Evolutionary conservation across 805 yeast genomes (phyloP).

Genomic region (Candida pini): DNA sequence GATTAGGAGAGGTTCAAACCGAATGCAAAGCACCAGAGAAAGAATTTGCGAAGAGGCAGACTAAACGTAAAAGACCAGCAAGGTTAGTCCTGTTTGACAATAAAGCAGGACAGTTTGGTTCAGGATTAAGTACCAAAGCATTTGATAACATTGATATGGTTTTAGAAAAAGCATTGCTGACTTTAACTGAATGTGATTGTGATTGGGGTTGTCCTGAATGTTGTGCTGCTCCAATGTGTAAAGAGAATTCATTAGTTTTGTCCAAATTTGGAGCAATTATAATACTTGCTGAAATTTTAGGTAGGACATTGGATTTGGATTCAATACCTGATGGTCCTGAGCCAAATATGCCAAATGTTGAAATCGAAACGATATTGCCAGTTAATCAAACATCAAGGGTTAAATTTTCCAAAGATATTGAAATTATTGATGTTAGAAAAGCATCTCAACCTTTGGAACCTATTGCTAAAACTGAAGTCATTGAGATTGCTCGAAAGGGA

Average conservation of each 20-base stretch:
- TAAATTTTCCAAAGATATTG: conserved; percentile 57
- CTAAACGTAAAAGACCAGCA: conserved; percentile 76
- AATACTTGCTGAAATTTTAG: conserved; percentile 57
- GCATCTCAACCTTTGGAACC: conserved; percentile 16
- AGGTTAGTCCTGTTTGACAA: conserved; percentile 80
- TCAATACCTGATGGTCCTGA: conserved; percentile 68
- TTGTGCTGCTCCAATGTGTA: conserved; percentile 77
- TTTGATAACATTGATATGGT: conserved; percentile 73
- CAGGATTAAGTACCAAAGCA: conserved; percentile 75
- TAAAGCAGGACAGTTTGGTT: conserved; percentile 73
- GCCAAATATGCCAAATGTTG: conserved; percentile 61
- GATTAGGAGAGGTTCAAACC: conserved; percentile 73
- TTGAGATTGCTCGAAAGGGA: conserved; percentile 5
- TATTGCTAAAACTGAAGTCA: conserved; percentile 19
- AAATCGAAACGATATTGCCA: conserved; percentile 63
- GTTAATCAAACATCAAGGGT: conserved; percentile 42
- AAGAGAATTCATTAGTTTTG: conserved; percentile 73
- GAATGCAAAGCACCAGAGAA: conserved; percentile 98
- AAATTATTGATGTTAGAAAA: conserved; percentile 39
- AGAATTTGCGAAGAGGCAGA: conserved; percentile 76
- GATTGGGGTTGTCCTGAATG: conserved; percentile 74
- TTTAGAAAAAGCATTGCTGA: conserved; percentile 49
- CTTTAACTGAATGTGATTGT: conserved; percentile 65
- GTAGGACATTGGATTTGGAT: conserved; percentile 42
- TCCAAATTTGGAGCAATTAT: conserved; percentile 83